phyloP scores from a whole-genome alignment of 352 stramenopile genomes.

The Globisporangium solare region DNA sequence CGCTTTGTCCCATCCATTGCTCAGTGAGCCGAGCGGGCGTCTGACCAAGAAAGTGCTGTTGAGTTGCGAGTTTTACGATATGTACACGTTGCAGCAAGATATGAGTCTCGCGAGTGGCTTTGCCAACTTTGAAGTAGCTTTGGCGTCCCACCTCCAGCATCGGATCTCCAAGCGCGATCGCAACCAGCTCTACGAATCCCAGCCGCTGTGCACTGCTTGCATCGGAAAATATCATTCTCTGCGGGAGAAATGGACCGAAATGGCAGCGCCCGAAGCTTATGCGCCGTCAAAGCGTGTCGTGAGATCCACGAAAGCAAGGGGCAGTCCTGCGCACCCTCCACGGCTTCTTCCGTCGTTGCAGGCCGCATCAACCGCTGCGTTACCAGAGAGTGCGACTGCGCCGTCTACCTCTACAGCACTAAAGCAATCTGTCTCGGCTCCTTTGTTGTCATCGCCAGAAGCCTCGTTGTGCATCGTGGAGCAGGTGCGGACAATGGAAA shows the following conservation, averaged over 20 bases:
- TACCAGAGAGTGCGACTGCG: not conserved
- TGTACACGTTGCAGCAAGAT: conserved; percentile 31
- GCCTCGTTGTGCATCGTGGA: not conserved
- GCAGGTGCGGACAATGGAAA: not conserved
- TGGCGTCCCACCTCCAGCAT: conserved; percentile 58
- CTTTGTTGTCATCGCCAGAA: conserved; percentile 1
- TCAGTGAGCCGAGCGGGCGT: conserved; percentile 32
- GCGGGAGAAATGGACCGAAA: conserved; percentile 32
- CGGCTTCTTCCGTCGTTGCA: conserved; percentile 11
- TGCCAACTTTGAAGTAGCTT: conserved; percentile 24
- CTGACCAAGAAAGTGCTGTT: conserved; percentile 64
- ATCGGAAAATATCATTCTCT: conserved; percentile 41
- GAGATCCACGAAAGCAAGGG: conserved; percentile 1
- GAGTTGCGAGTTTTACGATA: conserved; percentile 63
- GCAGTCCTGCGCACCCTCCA: not conserved
- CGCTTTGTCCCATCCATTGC: conserved; percentile 1
- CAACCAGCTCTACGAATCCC: conserved; percentile 50
- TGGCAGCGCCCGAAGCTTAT: not conserved
- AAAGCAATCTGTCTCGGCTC: conserved; percentile 7
- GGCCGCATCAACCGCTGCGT: not conserved
- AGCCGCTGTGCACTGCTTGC: conserved; percentile 44
- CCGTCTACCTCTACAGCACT: not conserved
- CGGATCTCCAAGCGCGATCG: conserved; percentile 43
- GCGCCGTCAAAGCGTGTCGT: conserved; percentile 1
- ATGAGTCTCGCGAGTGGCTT: conserved; percentile 45